Conservation (phyloP, 768 basidiomycete species). For the Paxillus rubicundulus region DNA sequence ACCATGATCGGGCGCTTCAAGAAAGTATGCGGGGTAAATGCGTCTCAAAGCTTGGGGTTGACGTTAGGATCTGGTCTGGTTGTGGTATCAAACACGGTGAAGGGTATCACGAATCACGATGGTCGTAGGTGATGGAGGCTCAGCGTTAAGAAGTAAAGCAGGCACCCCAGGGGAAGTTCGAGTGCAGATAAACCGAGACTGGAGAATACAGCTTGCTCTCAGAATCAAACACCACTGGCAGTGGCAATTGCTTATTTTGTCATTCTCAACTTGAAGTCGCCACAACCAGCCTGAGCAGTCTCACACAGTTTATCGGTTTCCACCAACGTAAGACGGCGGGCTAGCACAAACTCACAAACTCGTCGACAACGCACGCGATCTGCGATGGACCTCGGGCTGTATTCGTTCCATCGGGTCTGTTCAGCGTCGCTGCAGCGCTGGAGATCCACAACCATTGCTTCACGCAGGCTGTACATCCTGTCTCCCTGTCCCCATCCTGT, state of each 20-base stretch:
- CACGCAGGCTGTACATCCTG: too few relatives aligned
- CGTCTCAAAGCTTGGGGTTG: not conserved
- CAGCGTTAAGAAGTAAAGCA: conserved; percentile 10
- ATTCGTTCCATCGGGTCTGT: too few relatives aligned
- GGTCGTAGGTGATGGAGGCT: not conserved
- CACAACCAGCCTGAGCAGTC: conserved; percentile 1
- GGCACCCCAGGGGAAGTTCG: not conserved
- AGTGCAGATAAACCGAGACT: not conserved
- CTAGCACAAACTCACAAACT: too few relatives aligned
- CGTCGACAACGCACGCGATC: too few relatives aligned
- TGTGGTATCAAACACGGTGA: not conserved
- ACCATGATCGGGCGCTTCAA: conserved; percentile 20
- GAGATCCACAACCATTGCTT: too few relatives aligned
- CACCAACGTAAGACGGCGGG: not conserved
- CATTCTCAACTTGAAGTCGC: conserved; percentile 16
- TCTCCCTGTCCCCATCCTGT: too few relatives aligned
- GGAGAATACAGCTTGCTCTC: conserved; percentile 3
- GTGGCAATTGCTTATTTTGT: conserved; percentile 26
- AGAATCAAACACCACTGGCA: not conserved
- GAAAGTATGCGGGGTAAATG: not conserved
- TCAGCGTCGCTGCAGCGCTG: too few relatives aligned
- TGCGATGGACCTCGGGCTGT: too few relatives aligned
- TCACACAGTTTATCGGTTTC: too few relatives aligned
- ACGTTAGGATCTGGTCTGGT: not conserved
- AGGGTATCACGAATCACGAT: conserved; percentile 10